Percentiles rank a stretch among this genome's conserved stretches.
These are phyloP conservation scores for Marchantia polymorpha DNA, from an alignment of 225 moss, liverwort and hornwort species.

Conservation along the genomic window DNA sequence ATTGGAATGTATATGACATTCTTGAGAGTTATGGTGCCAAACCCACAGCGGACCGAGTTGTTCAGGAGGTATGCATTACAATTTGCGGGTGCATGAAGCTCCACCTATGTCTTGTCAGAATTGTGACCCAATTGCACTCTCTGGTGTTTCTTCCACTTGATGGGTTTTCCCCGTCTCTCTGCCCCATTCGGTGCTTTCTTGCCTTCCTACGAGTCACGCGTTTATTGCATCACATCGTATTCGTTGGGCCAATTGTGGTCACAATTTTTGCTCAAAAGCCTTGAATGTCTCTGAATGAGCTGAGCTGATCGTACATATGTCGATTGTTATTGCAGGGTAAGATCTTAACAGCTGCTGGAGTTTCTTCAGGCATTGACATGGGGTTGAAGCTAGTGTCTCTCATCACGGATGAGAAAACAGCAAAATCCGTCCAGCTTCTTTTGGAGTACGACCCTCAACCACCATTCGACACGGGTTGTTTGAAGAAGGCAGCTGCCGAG, in stretches of 20 bases:
- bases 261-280: background rate
- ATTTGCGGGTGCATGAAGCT: too few species aligned
- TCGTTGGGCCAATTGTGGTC: background rate
- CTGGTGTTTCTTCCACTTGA: background rate
- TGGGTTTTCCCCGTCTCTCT: background rate
- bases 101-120: background rate
- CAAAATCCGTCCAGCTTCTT: constrained; percentile 31
- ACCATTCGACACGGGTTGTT: constrained; percentile 31
- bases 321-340: constrained; percentile 28
- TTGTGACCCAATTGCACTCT: background rate
- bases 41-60: constrained; percentile 49
- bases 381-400: constrained; percentile 31
- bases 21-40: constrained; percentile 57
- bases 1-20: constrained; percentile 32
- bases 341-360: constrained; percentile 39
- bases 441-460: constrained; percentile 44
- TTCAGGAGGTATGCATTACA: constrained; percentile 42
- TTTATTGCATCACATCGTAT: too few species aligned
- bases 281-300: background rate
- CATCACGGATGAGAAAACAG: constrained; percentile 25
- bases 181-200: too few species aligned
- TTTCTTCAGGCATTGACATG: constrained; percentile 45
- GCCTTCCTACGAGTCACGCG: too few species aligned
- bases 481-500: constrained; percentile 25
- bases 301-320: background rate